Percentiles rank a stretch among this genome's conserved stretches.
Conservation (phyloP, 2,329 filamentous ascomycete genomes). For the Fonsecaea pugnacius region DNA sequence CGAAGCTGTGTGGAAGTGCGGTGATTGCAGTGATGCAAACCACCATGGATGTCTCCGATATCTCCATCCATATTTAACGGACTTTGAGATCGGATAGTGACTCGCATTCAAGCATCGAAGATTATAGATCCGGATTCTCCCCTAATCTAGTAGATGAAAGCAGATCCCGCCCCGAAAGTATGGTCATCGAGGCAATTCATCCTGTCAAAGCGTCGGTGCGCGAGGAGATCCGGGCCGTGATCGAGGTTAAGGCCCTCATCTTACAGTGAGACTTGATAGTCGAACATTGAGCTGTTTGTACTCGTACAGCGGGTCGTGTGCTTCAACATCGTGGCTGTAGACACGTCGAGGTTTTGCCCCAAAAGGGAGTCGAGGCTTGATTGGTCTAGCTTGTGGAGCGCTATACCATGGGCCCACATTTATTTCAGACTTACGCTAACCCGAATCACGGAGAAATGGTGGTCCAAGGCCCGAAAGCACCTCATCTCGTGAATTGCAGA, state of each 20-base stretch:
- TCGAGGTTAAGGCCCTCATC: background rate
- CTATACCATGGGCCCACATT: background rate
- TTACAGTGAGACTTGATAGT: background rate
- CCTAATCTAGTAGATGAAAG: background rate
- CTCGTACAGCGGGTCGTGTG: background rate
- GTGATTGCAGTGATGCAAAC: background rate
- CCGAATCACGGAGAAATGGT: conserved; percentile 3
- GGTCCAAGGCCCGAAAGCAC: background rate
- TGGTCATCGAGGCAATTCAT: background rate
- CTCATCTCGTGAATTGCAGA: background rate
- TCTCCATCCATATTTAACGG: background rate
- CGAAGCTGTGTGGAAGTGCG: background rate
- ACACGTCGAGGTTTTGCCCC: background rate
- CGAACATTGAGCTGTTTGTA: background rate
- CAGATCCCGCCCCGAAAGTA: background rate
- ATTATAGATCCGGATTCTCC: background rate
- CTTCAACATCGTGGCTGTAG: background rate
- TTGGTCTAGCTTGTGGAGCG: background rate
- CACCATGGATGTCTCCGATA: background rate
- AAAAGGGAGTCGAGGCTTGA: background rate
- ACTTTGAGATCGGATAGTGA: background rate
- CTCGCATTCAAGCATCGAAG: background rate
- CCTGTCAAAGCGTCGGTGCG: background rate
- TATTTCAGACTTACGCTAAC: background rate
- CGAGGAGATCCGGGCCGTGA: background rate